A percentile compares a stretch with the other conserved stretches of the same genome.
Evolutionary conservation across 176 grass and related monocot genomes (phyloP).

Genomic region (Raddia guianensis): DNA sequence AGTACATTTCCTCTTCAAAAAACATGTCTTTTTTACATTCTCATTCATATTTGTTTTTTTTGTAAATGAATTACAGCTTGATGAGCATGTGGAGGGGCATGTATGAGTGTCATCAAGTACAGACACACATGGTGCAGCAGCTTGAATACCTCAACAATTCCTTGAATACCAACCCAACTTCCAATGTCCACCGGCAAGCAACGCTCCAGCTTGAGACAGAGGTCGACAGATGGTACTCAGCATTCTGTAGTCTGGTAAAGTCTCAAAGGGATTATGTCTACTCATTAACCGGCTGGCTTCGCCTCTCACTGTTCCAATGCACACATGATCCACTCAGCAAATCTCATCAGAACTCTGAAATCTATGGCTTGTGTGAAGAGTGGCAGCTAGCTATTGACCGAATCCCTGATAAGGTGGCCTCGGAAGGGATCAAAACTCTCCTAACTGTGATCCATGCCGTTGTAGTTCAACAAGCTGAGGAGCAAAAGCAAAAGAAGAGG

Average conservation of each 20-base stretch:
- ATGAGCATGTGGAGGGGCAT: constrained; percentile 99
- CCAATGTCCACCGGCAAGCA: constrained; percentile 75
- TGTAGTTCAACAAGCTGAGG: constrained; percentile 80
- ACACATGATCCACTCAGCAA: constrained; percentile 65
- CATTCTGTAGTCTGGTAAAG: constrained; percentile 85
- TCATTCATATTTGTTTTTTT: constrained; percentile 31
- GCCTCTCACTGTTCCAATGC: constrained; percentile 84
- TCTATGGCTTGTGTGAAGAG: constrained; percentile 87
- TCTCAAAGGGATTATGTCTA: constrained; percentile 92
- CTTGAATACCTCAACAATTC: constrained; percentile 80
- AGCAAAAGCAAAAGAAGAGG: constrained; percentile 89
- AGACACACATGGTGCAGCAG: constrained; percentile 98
- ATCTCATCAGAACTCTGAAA: constrained; percentile 66
- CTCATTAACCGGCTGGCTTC: constrained; percentile 90
- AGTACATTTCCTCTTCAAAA: constrained; percentile 14
- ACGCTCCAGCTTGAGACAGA: constrained; percentile 88
- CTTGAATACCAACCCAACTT: constrained; percentile 69
- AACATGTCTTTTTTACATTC: constrained; percentile 21
- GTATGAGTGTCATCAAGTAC: constrained; percentile 98
- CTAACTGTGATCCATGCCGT: constrained; percentile 75
- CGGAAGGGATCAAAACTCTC: constrained; percentile 95
- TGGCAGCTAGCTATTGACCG: constrained; percentile 94
- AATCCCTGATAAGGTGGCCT: constrained; percentile 94
- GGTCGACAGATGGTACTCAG: constrained; percentile 90
- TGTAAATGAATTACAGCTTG: constrained; percentile 61